These are phyloP conservation scores for Misopates orontium DNA, from an alignment of 257 asterid genomes.

Conservation along the genomic window DNA sequence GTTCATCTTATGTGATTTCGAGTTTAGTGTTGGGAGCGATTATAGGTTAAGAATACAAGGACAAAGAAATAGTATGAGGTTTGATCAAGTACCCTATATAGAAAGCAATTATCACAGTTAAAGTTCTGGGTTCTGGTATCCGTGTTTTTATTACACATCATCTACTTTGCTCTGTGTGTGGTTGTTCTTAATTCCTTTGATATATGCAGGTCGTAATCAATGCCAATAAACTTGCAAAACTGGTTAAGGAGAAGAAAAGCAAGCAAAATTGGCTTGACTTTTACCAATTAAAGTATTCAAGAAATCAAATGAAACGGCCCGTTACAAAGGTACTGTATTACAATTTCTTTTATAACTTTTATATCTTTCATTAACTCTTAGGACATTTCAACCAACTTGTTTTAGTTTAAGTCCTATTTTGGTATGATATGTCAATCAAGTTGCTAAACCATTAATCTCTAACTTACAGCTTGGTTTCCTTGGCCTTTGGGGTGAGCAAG, in stretches of 20 bases:
- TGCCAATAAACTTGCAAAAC: conserved; percentile 77
- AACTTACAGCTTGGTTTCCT: conserved; percentile 81
- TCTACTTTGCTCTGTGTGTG: background rate
- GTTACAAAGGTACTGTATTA: conserved; percentile 53
- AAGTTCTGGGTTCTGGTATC: background rate
- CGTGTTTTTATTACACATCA: too few species aligned
- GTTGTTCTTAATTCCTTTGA: conserved; percentile 15
- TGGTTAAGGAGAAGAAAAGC: conserved; percentile 67
- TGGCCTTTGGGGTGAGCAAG: conserved; percentile 71
- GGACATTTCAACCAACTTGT: background rate
- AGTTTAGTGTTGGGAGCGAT: background rate
- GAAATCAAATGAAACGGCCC: conserved; percentile 66
- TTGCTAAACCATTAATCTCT: conserved; percentile 19
- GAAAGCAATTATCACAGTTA: background rate
- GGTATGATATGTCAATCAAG: conserved; percentile 18
- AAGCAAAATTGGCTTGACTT: conserved; percentile 89
- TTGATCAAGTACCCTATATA: background rate
- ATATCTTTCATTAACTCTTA: conserved; percentile 2
- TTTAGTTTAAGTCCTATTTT: conserved; percentile 11
- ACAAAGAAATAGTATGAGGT: background rate
- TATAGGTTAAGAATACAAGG: background rate
- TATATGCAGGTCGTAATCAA: conserved; percentile 72
- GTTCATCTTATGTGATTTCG: too few species aligned
- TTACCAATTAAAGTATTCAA: conserved; percentile 70
- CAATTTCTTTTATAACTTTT: conserved; percentile 18